phyloP scores from a whole-genome alignment of 1,284 basidiomycete genomes.

The Leccinum glutinopallens region DNA sequence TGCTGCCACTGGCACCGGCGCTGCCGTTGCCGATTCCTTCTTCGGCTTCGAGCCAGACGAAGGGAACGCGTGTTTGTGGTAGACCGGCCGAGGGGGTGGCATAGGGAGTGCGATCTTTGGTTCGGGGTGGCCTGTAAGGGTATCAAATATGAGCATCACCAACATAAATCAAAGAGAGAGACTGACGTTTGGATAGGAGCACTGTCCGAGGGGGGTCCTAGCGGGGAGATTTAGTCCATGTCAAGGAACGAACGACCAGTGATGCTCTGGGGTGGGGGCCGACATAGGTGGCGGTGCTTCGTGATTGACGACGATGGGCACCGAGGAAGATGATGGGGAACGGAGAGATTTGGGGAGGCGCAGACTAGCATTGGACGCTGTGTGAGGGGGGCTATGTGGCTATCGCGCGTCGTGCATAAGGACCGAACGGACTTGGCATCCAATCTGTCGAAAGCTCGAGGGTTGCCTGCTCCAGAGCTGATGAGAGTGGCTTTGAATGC shows the following conservation, averaged over 20 bases:
- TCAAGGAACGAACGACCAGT: too few species aligned
- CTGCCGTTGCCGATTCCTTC: conserved; percentile 3
- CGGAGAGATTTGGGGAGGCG: conserved; percentile 34
- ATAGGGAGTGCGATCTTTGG: conserved; percentile 23
- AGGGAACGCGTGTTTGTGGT: conserved; percentile 20
- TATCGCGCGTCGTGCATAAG: conserved; percentile 29
- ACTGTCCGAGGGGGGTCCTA: conserved; percentile 16
- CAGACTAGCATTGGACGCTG: conserved; percentile 33
- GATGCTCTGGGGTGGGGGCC: too few species aligned
- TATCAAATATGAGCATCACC: neutral
- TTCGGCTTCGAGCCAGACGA: conserved; percentile 28
- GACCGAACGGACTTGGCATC: conserved; percentile 32
- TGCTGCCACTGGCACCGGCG: too few species aligned
- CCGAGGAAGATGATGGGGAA: neutral
- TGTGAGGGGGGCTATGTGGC: conserved; percentile 21
- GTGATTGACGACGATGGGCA: neutral
- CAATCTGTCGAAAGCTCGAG: conserved; percentile 11
- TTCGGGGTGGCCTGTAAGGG: conserved; percentile 21
- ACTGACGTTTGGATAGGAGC: conserved; percentile 27
- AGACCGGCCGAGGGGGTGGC: conserved; percentile 31
- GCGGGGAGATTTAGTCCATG: too few species aligned
- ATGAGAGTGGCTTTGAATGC: conserved; percentile 34
- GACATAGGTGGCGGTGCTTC: too few species aligned
- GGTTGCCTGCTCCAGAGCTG: conserved; percentile 7
- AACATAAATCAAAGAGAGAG: neutral